Conservation (phyloP, 2,329 filamentous ascomycete species). For the Fusarium zealandicum region DNA sequence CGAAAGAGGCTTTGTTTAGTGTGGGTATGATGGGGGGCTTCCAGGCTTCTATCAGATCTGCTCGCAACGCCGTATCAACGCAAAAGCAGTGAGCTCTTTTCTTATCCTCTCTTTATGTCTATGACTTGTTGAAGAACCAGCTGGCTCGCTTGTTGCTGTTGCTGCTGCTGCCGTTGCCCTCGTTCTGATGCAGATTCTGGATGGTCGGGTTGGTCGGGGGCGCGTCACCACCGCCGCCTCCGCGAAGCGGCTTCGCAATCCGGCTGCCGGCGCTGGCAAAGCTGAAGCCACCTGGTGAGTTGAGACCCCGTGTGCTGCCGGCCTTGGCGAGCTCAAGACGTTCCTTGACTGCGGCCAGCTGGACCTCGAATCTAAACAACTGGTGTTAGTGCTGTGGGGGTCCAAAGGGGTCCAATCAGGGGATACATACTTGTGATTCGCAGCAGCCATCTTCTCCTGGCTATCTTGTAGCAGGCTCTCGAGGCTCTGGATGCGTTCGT, state of each 20-base stretch:
- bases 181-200: slow-evolving; percentile 65
- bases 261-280: slow-evolving; percentile 70
- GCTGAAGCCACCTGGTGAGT: slow-evolving; percentile 73
- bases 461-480: slow-evolving; percentile 93
- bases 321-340: slow-evolving; percentile 94
- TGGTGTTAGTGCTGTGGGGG: slow-evolving; percentile 39
- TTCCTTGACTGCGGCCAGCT: slow-evolving; percentile 97
- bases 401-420: neutral
- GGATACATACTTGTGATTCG: slow-evolving; percentile 87
- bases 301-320: slow-evolving; percentile 85
- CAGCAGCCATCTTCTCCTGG: slow-evolving; percentile 96
- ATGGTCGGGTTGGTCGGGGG: slow-evolving; percentile 61
- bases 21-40: slow-evolving; percentile 32
- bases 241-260: slow-evolving; percentile 73
- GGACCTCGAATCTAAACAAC: slow-evolving; percentile 83
- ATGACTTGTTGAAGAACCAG: slow-evolving; percentile 76
- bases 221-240: slow-evolving; percentile 60
- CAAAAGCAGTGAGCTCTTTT: slow-evolving; percentile 36
- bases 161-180: slow-evolving; percentile 54
- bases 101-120: slow-evolving; percentile 35
- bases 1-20: slow-evolving; percentile 23
- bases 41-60: slow-evolving; percentile 35
- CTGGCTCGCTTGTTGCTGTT: slow-evolving; percentile 69
- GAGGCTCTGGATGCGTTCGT: slow-evolving; percentile 94
- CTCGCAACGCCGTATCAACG: slow-evolving; percentile 41